Conservation (phyloP, 306 rosid genomes). For the Gastrolobium bilobum region DNA sequence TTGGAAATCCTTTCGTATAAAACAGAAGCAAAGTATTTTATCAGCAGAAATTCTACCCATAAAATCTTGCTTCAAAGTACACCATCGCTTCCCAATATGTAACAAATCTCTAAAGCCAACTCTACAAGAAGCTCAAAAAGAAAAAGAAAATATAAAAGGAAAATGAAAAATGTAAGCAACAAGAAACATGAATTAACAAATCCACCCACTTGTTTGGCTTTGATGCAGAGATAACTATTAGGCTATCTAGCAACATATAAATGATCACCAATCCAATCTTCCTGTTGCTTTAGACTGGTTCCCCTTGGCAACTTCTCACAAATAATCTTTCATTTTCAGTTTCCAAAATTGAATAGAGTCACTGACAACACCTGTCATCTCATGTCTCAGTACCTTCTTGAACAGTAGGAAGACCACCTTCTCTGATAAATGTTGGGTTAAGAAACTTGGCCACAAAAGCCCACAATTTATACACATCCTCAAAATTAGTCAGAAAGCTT, state of each 20-base stretch:
- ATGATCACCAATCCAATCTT: constrained; percentile 47
- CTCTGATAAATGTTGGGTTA: constrained; percentile 70
- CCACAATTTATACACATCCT: constrained; percentile 94
- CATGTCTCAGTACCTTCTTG: constrained; percentile 76
- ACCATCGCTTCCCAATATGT: constrained; percentile 59
- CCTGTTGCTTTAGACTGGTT: constrained; percentile 40
- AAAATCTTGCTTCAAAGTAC: constrained; percentile 55
- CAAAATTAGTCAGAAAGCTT: constrained; percentile 90
- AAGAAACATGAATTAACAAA: constrained; percentile 75
- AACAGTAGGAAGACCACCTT: constrained; percentile 79
- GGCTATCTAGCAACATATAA: constrained; percentile 49
- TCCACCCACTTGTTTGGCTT: constrained; percentile 57
- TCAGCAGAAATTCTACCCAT: constrained; percentile 48
- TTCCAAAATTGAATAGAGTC: constrained; percentile 49
- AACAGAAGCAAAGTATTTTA: constrained; percentile 47
- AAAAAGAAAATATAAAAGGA: constrained; percentile 16
- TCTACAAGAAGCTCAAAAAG: constrained; percentile 64
- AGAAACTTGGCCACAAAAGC: constrained; percentile 91
- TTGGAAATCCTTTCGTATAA: constrained; percentile 52
- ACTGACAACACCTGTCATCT: constrained; percentile 17
- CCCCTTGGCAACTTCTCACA: constrained; percentile 31
- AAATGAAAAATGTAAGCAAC: constrained; percentile 61
- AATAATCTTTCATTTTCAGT: constrained; percentile 43
- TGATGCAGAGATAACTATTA: constrained; percentile 47
- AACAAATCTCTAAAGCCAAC: constrained; percentile 69